Evolutionary conservation across 169 alveolate species (phyloP), one percentile per base, ranked within the genome.

Genomic region (Cyclospora cayetanensis): DNA sequence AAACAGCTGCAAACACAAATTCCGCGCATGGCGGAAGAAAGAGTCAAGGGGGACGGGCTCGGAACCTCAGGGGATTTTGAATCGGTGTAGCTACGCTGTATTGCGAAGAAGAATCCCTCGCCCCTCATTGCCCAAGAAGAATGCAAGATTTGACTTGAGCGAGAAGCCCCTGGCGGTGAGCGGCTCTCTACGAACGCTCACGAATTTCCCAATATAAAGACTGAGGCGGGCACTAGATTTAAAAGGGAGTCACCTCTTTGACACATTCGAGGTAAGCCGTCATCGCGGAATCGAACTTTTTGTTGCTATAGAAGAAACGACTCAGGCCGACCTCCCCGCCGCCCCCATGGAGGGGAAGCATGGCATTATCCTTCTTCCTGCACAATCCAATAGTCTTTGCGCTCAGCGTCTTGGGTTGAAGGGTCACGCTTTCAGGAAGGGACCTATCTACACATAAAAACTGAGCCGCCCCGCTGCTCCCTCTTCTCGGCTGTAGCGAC

Each of bases 231-330:
- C 63, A 50, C 63, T 18, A 46, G 42, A 43, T 55, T 11, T 1
- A n/a, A 31, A 43, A 25, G 29, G 11, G 29, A 9, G 52, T 68
- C 42, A 65, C 66, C 87, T 27, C 94, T 65, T 76, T 66, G 27
- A 86, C 91, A 46, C 93, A 86, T 39, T 76, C 93, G 2, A 92
- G 84, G 72, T 43, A 92, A 22, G 94, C 90, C 41, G 46, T 88
- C 72, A 79, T 92, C 34, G 93, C 93, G 15, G 74, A 53, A 76
- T 92, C 94, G 60, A 91, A 91, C 18, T 90, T 68, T 15, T 79
- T 88, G 39, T 50, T 80, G 52, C 79, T 55, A 80, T 60, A 91
- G 27, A 91, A 91, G 63, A 91, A 74, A 4, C 94, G 90, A 60
- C 91, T 50, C 50, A 91, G 66, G 15, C 91, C 90, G n/a, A 66